Conservation (phyloP, 345 rosid genomes). For the Abelmoschus esculentus region DNA sequence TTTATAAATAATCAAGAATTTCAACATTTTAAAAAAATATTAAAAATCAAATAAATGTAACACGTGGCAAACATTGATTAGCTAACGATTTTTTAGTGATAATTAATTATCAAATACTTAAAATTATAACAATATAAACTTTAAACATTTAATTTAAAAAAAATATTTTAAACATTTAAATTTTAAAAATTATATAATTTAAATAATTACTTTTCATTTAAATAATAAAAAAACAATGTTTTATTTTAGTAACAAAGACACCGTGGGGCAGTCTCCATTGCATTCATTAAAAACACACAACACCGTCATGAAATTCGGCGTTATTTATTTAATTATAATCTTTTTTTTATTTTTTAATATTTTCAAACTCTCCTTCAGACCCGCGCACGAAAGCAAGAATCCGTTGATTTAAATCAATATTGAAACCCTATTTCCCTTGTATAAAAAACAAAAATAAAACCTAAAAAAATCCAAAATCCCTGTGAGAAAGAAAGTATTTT, state of each 20-base stretch:
- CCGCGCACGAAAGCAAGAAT: slow-evolving; percentile 61
- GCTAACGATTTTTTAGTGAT: no score
- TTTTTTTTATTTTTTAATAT: not conserved
- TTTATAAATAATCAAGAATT: no score
- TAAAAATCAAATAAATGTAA: no score
- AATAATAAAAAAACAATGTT: not conserved
- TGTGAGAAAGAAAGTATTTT: not conserved
- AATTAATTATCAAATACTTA: no score
- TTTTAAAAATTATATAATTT: no score
- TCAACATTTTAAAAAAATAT: no score
- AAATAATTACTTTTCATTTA: no score
- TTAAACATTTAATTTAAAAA: no score
- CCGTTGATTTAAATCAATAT: slow-evolving; percentile 36
- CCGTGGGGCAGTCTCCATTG: slow-evolving; percentile 2
- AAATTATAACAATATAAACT: no score
- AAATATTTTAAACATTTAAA: no score
- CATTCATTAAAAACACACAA: slow-evolving; percentile 22
- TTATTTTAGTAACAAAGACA: not conserved
- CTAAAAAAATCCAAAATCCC: not conserved
- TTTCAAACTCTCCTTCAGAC: slow-evolving; percentile 49
- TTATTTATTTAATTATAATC: slow-evolving; percentile 15
- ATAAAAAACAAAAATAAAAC: not conserved
- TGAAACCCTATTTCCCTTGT: not conserved
- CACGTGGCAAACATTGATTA: no score
- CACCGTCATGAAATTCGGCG: slow-evolving; percentile 47